Evolutionary conservation across 1,284 basidiomycete genomes (phyloP).

Genomic region (Pseudozyma tsukubaensis): DNA sequence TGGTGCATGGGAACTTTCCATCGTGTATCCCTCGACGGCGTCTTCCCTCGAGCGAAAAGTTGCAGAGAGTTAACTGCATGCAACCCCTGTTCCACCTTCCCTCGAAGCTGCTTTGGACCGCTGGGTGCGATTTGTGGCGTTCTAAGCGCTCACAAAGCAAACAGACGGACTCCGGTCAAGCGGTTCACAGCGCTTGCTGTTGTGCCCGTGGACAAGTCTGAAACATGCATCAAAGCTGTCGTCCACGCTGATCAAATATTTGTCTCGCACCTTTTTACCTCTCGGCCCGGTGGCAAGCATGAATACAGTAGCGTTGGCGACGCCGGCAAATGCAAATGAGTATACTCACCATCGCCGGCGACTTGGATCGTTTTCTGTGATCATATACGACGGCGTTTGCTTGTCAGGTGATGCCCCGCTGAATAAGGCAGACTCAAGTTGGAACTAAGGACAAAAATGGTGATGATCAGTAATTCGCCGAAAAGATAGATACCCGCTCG

Average conservation of each 20-base stretch:
- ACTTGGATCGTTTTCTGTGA: background rate
- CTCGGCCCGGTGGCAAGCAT: background rate
- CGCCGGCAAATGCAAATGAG: background rate
- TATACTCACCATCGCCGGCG: background rate
- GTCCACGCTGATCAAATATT: conserved; percentile 2
- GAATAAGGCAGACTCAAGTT: too few species aligned
- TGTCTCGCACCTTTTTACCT: background rate
- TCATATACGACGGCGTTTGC: background rate
- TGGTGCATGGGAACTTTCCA: conserved; percentile 8
- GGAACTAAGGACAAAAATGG: background rate
- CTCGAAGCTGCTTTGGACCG: too few species aligned
- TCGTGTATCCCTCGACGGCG: background rate
- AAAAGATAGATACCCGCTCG: conserved; percentile 4
- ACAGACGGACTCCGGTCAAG: background rate
- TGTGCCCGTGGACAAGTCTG: conserved; percentile 12
- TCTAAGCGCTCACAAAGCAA: background rate
- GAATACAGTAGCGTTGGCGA: background rate
- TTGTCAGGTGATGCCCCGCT: too few species aligned
- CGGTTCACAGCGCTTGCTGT: background rate
- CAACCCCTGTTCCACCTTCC: too few species aligned
- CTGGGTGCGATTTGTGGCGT: background rate
- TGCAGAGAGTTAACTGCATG: background rate
- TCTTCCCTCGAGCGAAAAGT: background rate
- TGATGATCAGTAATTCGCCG: conserved; percentile 7
- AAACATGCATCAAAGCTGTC: background rate